Base-by-base conservation (phyloP, 164 flowering plant genomes). In the Liriodendron chinense region DNA sequence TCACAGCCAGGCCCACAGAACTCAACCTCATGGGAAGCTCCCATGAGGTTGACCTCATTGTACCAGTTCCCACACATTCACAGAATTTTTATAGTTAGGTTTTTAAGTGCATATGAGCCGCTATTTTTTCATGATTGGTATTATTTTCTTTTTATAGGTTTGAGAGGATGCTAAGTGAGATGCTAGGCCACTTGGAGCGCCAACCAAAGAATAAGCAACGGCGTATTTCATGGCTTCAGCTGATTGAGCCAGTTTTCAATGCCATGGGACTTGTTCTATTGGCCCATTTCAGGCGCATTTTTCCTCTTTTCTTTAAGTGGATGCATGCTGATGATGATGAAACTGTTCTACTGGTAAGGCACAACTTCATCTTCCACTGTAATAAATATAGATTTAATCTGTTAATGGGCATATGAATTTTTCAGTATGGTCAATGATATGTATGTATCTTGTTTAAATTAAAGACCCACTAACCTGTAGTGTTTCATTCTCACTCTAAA, bases 251-350 rank as follows among this genome's bases (percentile, higher is more conserved):
- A 57, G 85, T 93, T 72, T 84, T 96, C 47, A 76, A 78, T 69
- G 76, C 83, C 72, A 75, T 91, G 77, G 98, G 99, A 53, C 89
- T 96, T 67, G 78, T 93, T 61, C 61, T 96, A 59, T 77, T 96
- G 75, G 92, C 91, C 72, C 98, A 96, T 84, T 92, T 89, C 74
- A 88, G 92, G 77, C 96, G 93, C 16, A 82, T 94, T 70, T 94
- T 94, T 71, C 97, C 94, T 21, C 96, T 96, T 43, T 83, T 93
- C 84, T 91, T 96, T 72, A 78, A 83, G 74, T 96, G 99, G 99
- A 85, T 96, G 90, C 98, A 93, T 84, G 88, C 87, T 12, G 98
- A 94, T 82, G 97, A 96, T 83, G 97, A 93, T 78, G 85, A 86
- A 78, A 92, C 95, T 71, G 87, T 92, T 84, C 22, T 87, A 68